Base-by-base conservation (phyloP, 2,329 filamentous ascomycete genomes). In the Monosporascus sp. region DNA sequence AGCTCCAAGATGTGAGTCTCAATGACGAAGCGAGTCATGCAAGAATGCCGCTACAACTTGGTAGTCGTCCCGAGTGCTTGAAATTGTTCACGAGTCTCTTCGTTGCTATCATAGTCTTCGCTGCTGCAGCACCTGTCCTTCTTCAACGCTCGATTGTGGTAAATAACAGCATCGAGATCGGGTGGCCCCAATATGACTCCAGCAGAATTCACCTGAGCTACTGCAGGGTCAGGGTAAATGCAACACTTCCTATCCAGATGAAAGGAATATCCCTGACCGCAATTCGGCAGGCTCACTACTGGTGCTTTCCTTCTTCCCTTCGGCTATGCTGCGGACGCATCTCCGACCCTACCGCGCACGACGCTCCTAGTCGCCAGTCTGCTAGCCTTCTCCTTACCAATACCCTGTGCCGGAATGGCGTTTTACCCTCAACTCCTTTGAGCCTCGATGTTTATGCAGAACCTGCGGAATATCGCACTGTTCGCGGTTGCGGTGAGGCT, bases 391-490 rank as follows among this genome's bases (percentile, higher is more conserved):
- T 60, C 63, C 15, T 49, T 69, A 2, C 57, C 67, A 9, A 56
- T 52, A 65, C 65, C 3, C 48, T 59, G 59, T 40, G 63, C 63
- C 11, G 62, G 66, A 8, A 66, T 69, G 63, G 61, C 65, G 41
- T 70, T 64, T 53, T 69, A 65, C 48, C 65, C 68, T 1, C 62
- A 67, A 17, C 51, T 68, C 1, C 69, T 69, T 55, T 70, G 68
- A 68, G 58, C 69, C 14, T 65, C 65, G 2, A 63, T 69, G 60
- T 70, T 68, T 57, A 61, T 70, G 61, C 66, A 69, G 51, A 58
- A 68, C 28, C 45, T 69, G 3, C 63, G 67, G 35, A 55, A 58
- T 7, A 58, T 69, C 6, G 57, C 58, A n/a, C 60, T 65, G 18
- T 64, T 70, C 43, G 62, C 67, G 35, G 63, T 69, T 18, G 65